Evolutionary conservation across 129 eudicot genomes (phyloP).

Genomic region (Gnaphalium uliginosum): DNA sequence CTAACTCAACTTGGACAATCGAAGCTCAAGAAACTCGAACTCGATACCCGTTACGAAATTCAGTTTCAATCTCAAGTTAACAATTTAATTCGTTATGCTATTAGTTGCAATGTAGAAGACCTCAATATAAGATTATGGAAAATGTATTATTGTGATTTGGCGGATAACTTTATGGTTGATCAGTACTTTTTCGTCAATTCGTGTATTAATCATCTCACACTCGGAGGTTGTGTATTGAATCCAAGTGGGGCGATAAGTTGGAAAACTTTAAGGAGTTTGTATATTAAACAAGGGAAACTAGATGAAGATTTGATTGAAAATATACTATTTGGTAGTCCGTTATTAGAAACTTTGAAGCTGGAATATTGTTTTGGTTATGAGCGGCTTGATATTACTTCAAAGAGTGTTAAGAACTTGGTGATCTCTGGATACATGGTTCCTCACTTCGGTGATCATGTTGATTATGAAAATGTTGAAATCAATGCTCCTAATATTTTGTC

Average conservation of each 20-base stretch:
- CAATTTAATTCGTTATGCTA: neutral
- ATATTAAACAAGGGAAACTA: neutral
- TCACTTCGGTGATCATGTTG: too few relatives aligned
- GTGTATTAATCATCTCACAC: neutral
- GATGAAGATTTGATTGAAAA: neutral
- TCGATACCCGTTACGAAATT: neutral
- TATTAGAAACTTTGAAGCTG: neutral
- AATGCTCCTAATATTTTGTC: neutral
- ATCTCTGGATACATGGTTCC: constrained; percentile 9
- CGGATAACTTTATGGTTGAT: neutral
- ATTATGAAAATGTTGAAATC: neutral
- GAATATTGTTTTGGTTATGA: neutral
- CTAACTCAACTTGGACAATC: constrained; percentile 7
- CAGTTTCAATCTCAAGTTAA: neutral
- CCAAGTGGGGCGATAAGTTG: neutral
- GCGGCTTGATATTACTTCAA: constrained; percentile 11
- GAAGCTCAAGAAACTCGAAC: constrained; percentile 5
- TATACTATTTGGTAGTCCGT: neutral
- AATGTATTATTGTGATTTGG: neutral
- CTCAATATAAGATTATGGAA: neutral
- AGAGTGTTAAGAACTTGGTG: constrained; percentile 33
- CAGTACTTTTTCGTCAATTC: neutral
- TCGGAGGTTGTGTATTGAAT: neutral
- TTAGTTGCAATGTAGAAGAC: neutral
- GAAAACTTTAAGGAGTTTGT: neutral